Base-by-base conservation (phyloP, 768 basidiomycete genomes). In the Mycena sanguinolenta region DNA sequence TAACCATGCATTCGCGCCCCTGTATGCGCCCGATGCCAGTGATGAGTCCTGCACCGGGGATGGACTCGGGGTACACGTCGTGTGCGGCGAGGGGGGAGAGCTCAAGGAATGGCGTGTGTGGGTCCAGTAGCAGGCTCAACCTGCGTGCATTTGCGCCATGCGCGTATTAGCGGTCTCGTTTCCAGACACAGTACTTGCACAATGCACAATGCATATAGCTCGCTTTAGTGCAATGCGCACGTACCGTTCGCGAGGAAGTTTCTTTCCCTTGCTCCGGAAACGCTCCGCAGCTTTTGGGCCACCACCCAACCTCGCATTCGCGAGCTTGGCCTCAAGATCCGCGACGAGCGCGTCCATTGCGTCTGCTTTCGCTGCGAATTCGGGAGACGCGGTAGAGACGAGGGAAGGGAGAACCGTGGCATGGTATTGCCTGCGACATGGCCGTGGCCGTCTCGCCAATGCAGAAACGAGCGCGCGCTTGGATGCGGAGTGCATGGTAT, bases 41-140 rank as follows among this genome's bases (percentile, higher is more conserved):
- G 69, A 98, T 93, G 50, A 98, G 88, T 4, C 96, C 97, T 2
- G 95, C 96, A 0, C 92, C 94, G 23, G 97, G 96, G 34, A 98
- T 89, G 60, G 86, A 83, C 71, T 94, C 88, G 0, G 89, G 84
- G 78, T 98, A 98, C 6, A 98, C 93, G 17, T 91, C 94, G 73
- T 97, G 90, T 21, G 93, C 96, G 17, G 96, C 96, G 3, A 97
- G 83, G 16, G 92, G 83, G 3, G 94, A 95, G 3, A 98, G 84
- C 78, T 98, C 96, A 21, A 98, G 83, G 78, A 97, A 98, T 0
- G 97, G 96, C 4, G 94, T 91, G 74, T 92, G 88, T 6, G 94
- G 92, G 78, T 98, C 96, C 28, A 98, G 81, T 17, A 98, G 82
- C 23, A 92, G 83, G 1, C 84, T 84, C 39, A 97, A 82, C 63